These are phyloP conservation scores for Hordeum marinum DNA, from an alignment of 176 grass and related monocot genomes.

Conservation along the genomic window DNA sequence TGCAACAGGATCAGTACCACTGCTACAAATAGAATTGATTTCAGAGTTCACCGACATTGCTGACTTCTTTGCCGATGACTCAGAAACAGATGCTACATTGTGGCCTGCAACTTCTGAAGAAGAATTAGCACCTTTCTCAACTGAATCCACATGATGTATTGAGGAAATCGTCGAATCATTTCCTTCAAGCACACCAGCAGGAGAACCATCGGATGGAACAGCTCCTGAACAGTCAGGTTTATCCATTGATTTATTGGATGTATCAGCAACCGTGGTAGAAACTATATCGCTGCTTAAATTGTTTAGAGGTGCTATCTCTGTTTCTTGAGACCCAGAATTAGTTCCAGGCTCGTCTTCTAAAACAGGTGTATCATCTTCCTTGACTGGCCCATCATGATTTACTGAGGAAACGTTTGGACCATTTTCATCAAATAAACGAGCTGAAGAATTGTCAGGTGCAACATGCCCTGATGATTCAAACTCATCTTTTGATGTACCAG, in stretches of 20 bases:
- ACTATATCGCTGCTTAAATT: conserved; percentile 16
- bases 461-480: not conserved
- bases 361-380: conserved; percentile 13
- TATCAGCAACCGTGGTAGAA: conserved; percentile 14
- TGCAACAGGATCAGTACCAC: conserved; percentile 28
- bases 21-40: not conserved
- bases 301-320: not conserved
- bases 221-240: conserved; percentile 27
- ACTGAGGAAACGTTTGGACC: conserved; percentile 14
- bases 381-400: conserved; percentile 20
- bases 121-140: conserved; percentile 19
- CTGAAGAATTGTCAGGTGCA: conserved; percentile 7
- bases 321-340: conserved; percentile 19
- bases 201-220: conserved; percentile 21
- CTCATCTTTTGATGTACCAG: conserved; percentile 27
- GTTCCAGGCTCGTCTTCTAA: conserved; percentile 34
- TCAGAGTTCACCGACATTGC: not conserved
- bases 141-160: conserved; percentile 5
- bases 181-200: conserved; percentile 18
- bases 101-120: conserved; percentile 23
- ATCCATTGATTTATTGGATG: not conserved
- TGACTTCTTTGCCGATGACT: not conserved
- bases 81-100: not conserved
- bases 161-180: conserved; percentile 22
- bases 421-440: conserved; percentile 4